A percentile compares a stretch with the other conserved stretches of the same genome.
These are phyloP conservation scores for Yamadazyma tumulicola DNA, from an alignment of 805 yeast species.

Conservation along the genomic window DNA sequence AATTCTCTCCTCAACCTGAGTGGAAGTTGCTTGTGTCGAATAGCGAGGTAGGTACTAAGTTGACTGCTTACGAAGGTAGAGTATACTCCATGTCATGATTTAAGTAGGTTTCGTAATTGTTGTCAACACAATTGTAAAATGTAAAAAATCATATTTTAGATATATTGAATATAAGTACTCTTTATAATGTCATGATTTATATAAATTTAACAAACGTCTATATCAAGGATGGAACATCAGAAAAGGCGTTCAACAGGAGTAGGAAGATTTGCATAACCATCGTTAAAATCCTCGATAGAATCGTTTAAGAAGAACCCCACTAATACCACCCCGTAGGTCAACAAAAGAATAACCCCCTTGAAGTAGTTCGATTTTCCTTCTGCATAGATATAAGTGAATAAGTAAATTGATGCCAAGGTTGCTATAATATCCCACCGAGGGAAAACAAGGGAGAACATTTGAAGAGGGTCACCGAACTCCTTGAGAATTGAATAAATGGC, in stretches of 20 bases:
- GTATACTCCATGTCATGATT: no score
- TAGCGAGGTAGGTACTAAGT: slow-evolving; percentile 18
- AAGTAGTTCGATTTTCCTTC: slow-evolving; percentile 96
- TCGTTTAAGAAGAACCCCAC: slow-evolving; percentile 75
- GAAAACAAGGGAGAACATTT: slow-evolving; percentile 77
- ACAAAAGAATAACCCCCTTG: slow-evolving; percentile 84
- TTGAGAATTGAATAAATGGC: slow-evolving; percentile 65
- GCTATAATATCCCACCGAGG: slow-evolving; percentile 96
- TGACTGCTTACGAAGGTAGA: slow-evolving; percentile 46
- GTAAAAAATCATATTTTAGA: neutral
- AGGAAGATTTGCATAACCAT: slow-evolving; percentile 16
- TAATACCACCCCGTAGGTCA: slow-evolving; percentile 71
- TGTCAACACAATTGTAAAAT: no score
- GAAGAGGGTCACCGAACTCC: slow-evolving; percentile 38
- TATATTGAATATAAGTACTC: neutral
- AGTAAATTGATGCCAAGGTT: slow-evolving; percentile 75
- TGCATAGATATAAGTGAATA: slow-evolving; percentile 91
- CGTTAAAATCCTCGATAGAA: slow-evolving; percentile 30
- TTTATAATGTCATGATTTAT: no score
- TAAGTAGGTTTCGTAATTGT: no score
- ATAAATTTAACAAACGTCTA: neutral
- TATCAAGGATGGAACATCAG: no score
- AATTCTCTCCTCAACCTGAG: slow-evolving; percentile 29
- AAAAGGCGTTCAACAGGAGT: neutral
- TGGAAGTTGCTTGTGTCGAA: slow-evolving; percentile 29